Percentiles rank a stretch among this genome's conserved stretches.
These are phyloP conservation scores for Saksenaea oblongispora DNA, from an alignment of 371 early-diverging fungal species.

Conservation along the genomic window DNA sequence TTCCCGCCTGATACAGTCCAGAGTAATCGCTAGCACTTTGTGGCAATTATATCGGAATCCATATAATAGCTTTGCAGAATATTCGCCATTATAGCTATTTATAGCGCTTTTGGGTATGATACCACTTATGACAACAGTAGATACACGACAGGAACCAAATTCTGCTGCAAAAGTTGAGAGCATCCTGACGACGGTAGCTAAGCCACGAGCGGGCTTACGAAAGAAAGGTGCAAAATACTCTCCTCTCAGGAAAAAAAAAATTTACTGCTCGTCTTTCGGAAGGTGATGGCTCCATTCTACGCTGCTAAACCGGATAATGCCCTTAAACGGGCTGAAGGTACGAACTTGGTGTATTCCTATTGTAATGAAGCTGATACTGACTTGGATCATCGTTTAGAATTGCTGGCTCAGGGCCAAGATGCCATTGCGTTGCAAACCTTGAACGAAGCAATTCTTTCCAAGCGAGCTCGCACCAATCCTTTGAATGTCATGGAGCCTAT, in stretches of 20 bases:
- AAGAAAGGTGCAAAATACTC: not conserved
- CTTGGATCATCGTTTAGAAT: conserved; percentile 60
- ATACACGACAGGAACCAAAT: too few species aligned
- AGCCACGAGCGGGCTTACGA: not conserved
- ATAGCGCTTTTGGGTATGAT: too few species aligned
- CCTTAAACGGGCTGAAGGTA: conserved; percentile 54
- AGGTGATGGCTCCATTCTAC: conserved; percentile 48
- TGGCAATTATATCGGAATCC: too few species aligned
- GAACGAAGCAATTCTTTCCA: conserved; percentile 88
- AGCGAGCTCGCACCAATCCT: conserved; percentile 81
- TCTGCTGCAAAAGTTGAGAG: too few species aligned
- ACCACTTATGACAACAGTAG: too few species aligned
- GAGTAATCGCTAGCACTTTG: too few species aligned
- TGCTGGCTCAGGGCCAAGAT: conserved; percentile 88
- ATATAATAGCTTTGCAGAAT: too few species aligned
- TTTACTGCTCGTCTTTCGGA: conserved; percentile 3
- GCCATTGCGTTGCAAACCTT: conserved; percentile 86
- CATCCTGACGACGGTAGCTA: not conserved
- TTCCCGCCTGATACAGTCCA: too few species aligned
- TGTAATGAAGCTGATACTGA: not conserved
- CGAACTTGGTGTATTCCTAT: not conserved
- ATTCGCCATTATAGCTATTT: too few species aligned
- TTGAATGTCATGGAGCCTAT: conserved; percentile 87
- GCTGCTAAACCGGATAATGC: conserved; percentile 52
- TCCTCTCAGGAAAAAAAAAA: not conserved